A percentile compares a stretch with the other conserved stretches of the same genome.
These are phyloP conservation scores for Peronospora tabacina DNA, from an alignment of 352 stramenopile genomes.

Conservation along the genomic window DNA sequence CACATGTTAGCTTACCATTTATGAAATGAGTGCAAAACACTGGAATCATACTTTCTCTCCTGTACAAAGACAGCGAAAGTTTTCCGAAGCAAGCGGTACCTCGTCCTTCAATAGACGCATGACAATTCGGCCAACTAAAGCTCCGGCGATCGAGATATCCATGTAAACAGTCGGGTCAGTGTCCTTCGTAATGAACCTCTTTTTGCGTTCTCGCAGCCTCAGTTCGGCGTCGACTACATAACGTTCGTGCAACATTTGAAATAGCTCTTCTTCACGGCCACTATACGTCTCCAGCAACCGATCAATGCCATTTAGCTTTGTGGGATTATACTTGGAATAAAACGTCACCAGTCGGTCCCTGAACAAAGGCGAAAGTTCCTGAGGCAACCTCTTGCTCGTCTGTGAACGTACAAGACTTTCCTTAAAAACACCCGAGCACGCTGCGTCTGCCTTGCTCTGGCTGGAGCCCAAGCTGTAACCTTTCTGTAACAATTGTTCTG, in stretches of 20 bases:
- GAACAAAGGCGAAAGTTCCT: slow-evolving; percentile 4
- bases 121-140: slow-evolving; percentile 84
- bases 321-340: slow-evolving; percentile 63
- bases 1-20: not conserved
- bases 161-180: slow-evolving; percentile 91
- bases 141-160: slow-evolving; percentile 86
- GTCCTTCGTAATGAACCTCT: slow-evolving; percentile 39
- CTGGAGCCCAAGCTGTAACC: slow-evolving; percentile 40
- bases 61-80: slow-evolving; percentile 87
- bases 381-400: slow-evolving; percentile 1
- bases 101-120: slow-evolving; percentile 92
- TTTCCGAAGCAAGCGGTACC: slow-evolving; percentile 92
- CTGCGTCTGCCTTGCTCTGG: slow-evolving; percentile 5
- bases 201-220: slow-evolving; percentile 40
- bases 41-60: slow-evolving; percentile 52
- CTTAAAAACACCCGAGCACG: not conserved
- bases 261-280: slow-evolving; percentile 58
- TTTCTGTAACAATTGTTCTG: slow-evolving; percentile 37
- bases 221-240: slow-evolving; percentile 35
- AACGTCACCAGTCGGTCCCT: slow-evolving; percentile 45
- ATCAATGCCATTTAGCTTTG: slow-evolving; percentile 44
- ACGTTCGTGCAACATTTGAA: slow-evolving; percentile 56
- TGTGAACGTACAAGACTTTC: not conserved
- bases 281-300: slow-evolving; percentile 47
- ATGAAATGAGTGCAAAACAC: not conserved